Conservation (phyloP, 2,329 filamentous ascomycete species). For the Epichloe sylvatica region DNA sequence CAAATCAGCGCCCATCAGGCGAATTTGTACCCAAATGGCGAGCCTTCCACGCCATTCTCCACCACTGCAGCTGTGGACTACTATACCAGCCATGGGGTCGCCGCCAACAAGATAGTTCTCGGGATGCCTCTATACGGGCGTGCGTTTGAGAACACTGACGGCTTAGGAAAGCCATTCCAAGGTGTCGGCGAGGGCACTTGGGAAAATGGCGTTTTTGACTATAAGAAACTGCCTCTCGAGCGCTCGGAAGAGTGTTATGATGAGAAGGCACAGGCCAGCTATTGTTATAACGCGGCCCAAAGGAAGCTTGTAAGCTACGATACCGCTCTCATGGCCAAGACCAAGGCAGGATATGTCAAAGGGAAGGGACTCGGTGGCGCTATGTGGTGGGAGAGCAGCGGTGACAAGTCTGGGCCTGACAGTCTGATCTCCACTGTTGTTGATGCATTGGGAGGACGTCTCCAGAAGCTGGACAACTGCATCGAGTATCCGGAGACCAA, state of each 20-base stretch:
- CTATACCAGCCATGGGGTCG: slow-evolving; percentile 54
- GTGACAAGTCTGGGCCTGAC: slow-evolving; percentile 49
- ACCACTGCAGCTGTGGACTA: slow-evolving; percentile 54
- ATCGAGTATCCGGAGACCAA: slow-evolving; percentile 50
- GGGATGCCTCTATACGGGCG: slow-evolving; percentile 91
- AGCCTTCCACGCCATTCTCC: slow-evolving; percentile 62
- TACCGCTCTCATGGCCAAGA: slow-evolving; percentile 49
- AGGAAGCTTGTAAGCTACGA: slow-evolving; percentile 69
- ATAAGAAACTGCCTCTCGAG: slow-evolving; percentile 63
- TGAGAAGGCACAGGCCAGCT: slow-evolving; percentile 51
- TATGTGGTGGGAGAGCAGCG: slow-evolving; percentile 97
- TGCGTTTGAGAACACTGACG: slow-evolving; percentile 66
- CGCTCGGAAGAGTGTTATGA: slow-evolving; percentile 55
- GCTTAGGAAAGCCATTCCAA: slow-evolving; percentile 52
- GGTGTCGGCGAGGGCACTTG: slow-evolving; percentile 69
- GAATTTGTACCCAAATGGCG: slow-evolving; percentile 54
- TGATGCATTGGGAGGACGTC: slow-evolving; percentile 39
- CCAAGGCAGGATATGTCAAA: slow-evolving; percentile 61
- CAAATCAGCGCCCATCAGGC: slow-evolving; percentile 58
- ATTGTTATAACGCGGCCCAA: slow-evolving; percentile 53
- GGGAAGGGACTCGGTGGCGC: slow-evolving; percentile 58
- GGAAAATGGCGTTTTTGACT: slow-evolving; percentile 80
- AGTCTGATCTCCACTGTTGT: slow-evolving; percentile 59
- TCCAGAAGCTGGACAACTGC: slow-evolving; percentile 45
- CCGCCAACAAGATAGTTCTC: slow-evolving; percentile 61